Percentiles rank a stretch among this genome's conserved stretches.
These are phyloP conservation scores for Trichosporon sp. DNA, from an alignment of 1,284 basidiomycete species.

Conservation along the genomic window DNA sequence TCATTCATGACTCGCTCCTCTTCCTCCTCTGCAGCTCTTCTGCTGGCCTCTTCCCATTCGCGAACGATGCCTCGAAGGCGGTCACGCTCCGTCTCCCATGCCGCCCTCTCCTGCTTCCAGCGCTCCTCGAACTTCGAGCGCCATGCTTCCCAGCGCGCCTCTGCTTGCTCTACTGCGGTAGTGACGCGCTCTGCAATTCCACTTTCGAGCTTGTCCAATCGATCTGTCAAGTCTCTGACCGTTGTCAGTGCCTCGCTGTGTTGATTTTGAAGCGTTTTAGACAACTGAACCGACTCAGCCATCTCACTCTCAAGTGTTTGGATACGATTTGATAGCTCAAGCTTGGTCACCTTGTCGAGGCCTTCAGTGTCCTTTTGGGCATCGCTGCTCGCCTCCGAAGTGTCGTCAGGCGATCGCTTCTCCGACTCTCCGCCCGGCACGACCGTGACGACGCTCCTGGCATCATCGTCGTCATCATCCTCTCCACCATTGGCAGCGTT, in stretches of 20 bases:
- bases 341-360: constrained; percentile 36
- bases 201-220: constrained; percentile 50
- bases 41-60: constrained; percentile 67
- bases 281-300: constrained; percentile 68
- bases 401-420: constrained; percentile 29
- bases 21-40: constrained; percentile 50
- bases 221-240: constrained; percentile 65
- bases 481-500: constrained; percentile 18
- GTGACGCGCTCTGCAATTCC: constrained; percentile 50
- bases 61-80: constrained; percentile 66
- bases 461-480: constrained; percentile 53
- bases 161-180: constrained; percentile 53
- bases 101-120: constrained; percentile 69
- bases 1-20: constrained; percentile 46
- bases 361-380: constrained; percentile 19
- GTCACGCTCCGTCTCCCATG: constrained; percentile 75
- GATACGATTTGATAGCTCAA: constrained; percentile 67
- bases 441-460: constrained; percentile 40
- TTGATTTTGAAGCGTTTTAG: constrained; percentile 67
- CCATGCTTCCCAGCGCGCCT: constrained; percentile 67
- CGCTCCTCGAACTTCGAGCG: constrained; percentile 60
- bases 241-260: constrained; percentile 72
- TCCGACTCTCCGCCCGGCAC: constrained; percentile 44
- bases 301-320: constrained; percentile 67
- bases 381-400: background rate